Evolutionary conservation across 495 filamentous ascomycete species (phyloP).

Genomic region (Penicillium crystallinum): DNA sequence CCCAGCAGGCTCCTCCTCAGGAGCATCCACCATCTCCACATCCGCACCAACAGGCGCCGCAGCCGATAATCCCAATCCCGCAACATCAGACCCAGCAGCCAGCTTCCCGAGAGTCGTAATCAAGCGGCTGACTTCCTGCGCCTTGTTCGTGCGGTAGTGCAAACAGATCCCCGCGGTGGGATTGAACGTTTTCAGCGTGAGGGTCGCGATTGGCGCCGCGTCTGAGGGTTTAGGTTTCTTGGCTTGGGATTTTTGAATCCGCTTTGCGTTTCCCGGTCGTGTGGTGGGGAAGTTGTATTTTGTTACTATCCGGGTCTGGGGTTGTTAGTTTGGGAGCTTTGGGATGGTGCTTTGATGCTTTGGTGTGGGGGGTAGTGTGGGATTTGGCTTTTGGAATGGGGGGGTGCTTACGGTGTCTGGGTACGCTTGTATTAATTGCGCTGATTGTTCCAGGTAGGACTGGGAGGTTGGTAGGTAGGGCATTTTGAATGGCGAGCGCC

Average conservation of each 20-base stretch:
- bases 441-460: constrained; percentile 60
- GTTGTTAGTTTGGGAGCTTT: not conserved
- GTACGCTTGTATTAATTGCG: constrained; percentile 56
- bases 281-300: constrained; percentile 67
- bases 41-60: constrained; percentile 22
- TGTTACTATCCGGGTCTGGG: constrained; percentile 74
- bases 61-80: constrained; percentile 47
- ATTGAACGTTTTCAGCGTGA: constrained; percentile 88
- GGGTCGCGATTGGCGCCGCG: constrained; percentile 49
- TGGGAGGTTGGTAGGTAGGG: constrained; percentile 56
- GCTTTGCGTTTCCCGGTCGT: constrained; percentile 27
- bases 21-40: constrained; percentile 39
- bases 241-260: constrained; percentile 17
- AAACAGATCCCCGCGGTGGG: constrained; percentile 72
- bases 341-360: not conserved
- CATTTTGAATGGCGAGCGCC: constrained; percentile 39
- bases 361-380: not conserved
- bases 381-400: not conserved
- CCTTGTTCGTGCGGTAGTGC: constrained; percentile 87
- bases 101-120: constrained; percentile 67
- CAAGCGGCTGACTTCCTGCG: constrained; percentile 80
- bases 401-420: constrained; percentile 54
- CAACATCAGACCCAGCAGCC: constrained; percentile 55
- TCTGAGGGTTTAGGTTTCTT: constrained; percentile 14
- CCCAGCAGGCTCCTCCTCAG: constrained; percentile 6